Conservation (phyloP, 1,139 yeast genomes). For the Saccharomyces pastorianus region DNA sequence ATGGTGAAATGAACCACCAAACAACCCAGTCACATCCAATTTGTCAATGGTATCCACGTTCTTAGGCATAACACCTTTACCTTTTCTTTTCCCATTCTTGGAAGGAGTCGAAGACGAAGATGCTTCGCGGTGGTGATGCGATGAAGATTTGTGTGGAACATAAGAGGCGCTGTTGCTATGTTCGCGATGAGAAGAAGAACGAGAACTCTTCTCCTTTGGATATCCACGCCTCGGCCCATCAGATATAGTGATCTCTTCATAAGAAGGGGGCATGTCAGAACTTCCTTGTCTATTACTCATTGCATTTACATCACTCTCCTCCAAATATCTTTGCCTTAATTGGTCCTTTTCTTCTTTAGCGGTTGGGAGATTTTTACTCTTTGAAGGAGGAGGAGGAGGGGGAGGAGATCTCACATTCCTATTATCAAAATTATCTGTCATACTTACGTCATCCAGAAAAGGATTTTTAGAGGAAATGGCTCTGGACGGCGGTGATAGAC, state of each 20-base stretch:
- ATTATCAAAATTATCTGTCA: constrained; percentile 1
- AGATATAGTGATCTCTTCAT: constrained; percentile 47
- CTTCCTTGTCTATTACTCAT: constrained; percentile 3
- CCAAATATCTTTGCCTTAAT: constrained; percentile 26
- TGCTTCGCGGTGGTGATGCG: constrained; percentile 6
- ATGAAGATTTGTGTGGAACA: not conserved
- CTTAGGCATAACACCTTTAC: constrained; percentile 39
- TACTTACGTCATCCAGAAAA: constrained; percentile 23
- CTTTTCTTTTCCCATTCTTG: constrained; percentile 38
- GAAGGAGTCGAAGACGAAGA: constrained; percentile 9
- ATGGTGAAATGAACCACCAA: constrained; percentile 94
- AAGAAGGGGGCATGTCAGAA: constrained; percentile 44
- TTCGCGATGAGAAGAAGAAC: not conserved
- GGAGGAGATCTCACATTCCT: not conserved
- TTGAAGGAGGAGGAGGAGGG: constrained; percentile 8
- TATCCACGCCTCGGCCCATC: constrained; percentile 33
- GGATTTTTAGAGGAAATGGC: constrained; percentile 22
- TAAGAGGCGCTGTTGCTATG: not conserved
- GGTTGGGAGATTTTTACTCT: constrained; percentile 25
- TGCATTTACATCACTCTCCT: constrained; percentile 8
- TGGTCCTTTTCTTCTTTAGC: constrained; percentile 31
- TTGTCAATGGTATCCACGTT: constrained; percentile 85
- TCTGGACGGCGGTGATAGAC: not conserved
- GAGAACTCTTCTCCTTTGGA: constrained; percentile 17
- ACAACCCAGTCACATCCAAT: constrained; percentile 88